Evolutionary conservation across 306 rosid genomes (phyloP).

Genomic region (Mimosa pudica): DNA sequence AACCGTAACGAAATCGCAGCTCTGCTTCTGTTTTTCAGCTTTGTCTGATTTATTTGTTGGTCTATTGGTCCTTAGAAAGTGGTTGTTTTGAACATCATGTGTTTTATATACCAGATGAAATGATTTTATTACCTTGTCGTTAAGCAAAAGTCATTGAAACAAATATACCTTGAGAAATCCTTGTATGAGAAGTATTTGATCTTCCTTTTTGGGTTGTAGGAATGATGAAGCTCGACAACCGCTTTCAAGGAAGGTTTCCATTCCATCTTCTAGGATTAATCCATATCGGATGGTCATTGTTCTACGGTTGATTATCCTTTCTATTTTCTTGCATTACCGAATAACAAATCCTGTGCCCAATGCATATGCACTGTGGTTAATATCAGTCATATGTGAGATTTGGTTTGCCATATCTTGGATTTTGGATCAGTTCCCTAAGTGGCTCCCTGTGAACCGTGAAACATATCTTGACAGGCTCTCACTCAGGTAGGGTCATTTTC

Average conservation of each 20-base stretch:
- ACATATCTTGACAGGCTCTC: constrained; percentile 92
- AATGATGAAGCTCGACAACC: constrained; percentile 95
- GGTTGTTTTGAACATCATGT: neutral
- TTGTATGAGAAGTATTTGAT: constrained; percentile 2
- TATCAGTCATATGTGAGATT: constrained; percentile 91
- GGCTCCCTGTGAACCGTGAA: constrained; percentile 91
- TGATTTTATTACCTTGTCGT: neutral
- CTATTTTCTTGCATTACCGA: constrained; percentile 84
- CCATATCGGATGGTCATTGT: constrained; percentile 90
- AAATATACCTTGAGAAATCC: constrained; percentile 15
- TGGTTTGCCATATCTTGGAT: constrained; percentile 97
- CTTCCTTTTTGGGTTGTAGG: constrained; percentile 43
- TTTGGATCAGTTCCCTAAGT: constrained; percentile 87
- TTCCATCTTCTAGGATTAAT: constrained; percentile 89
- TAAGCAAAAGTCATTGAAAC: constrained; percentile 13
- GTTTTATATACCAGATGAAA: constrained; percentile 7
- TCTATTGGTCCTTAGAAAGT: constrained; percentile 12
- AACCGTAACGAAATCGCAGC: constrained; percentile 18
- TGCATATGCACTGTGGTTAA: constrained; percentile 81
- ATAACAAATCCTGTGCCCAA: constrained; percentile 83
- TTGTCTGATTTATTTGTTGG: constrained; percentile 6
- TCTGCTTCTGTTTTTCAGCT: constrained; percentile 27
- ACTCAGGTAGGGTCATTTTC: constrained; percentile 52
- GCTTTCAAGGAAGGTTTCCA: constrained; percentile 86
- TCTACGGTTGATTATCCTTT: constrained; percentile 73